phyloP scores from a whole-genome alignment of 2,329 filamentous ascomycete species.

The Penicillium sp. region DNA sequence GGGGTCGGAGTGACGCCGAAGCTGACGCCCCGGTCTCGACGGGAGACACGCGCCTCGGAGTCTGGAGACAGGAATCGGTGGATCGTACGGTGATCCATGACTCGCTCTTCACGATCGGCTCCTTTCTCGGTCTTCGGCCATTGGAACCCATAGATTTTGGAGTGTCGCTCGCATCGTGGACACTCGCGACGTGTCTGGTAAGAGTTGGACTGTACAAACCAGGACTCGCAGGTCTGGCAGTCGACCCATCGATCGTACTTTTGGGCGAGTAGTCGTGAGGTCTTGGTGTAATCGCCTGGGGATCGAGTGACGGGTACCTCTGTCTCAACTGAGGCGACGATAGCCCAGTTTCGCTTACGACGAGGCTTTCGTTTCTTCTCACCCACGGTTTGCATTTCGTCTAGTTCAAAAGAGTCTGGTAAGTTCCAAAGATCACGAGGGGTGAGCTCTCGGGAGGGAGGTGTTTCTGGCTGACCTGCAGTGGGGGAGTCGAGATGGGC shows the following conservation, averaged over 20 bases:
- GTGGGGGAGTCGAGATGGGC: conserved; percentile 17
- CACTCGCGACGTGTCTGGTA: conserved; percentile 86
- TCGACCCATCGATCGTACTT: conserved; percentile 82
- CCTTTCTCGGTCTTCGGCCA: conserved; percentile 96
- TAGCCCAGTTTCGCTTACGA: conserved; percentile 32
- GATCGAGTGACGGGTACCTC: conserved; percentile 51
- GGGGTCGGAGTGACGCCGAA: conserved; percentile 43
- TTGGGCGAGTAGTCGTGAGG: conserved; percentile 72
- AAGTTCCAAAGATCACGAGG: conserved; percentile 28
- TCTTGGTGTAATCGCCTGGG: conserved; percentile 82
- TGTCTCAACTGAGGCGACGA: conserved; percentile 46
- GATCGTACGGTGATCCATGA: conserved; percentile 83
- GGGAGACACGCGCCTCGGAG: conserved; percentile 60
- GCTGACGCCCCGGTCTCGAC: conserved; percentile 44
- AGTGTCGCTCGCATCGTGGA: conserved; percentile 91
- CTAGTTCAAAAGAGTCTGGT: conserved; percentile 34
- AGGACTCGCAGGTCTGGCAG: conserved; percentile 78
- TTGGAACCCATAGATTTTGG: conserved; percentile 88
- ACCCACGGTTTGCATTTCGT: conserved; percentile 31
- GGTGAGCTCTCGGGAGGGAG: conserved; percentile 22
- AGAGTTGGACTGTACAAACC: conserved; percentile 86
- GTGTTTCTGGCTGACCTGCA: conserved; percentile 16
- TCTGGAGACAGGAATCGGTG: conserved; percentile 78
- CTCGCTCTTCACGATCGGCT: conserved; percentile 68
- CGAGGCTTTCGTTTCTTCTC: conserved; percentile 29